Evolutionary conservation across 2,329 filamentous ascomycete species (phyloP).

Genomic region (Herpotrichia juniperi): DNA sequence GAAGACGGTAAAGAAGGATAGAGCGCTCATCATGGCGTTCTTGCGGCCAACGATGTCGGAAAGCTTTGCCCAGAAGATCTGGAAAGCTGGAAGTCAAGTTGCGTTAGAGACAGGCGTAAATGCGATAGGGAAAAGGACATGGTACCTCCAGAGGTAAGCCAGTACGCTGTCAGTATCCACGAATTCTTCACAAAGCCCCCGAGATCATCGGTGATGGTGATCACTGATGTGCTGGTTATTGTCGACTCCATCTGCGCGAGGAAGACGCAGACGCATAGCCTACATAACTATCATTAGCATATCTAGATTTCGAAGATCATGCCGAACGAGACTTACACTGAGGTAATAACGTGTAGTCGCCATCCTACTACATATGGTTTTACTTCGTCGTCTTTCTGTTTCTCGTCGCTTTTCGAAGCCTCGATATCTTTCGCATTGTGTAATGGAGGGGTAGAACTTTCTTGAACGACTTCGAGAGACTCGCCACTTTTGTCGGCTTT

Average conservation of each 20-base stretch:
- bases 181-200: conserved; percentile 34
- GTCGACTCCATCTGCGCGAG: conserved; percentile 44
- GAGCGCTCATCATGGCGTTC: conserved; percentile 20
- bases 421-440: too few relatives aligned
- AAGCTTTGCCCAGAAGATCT: conserved; percentile 38
- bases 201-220: conserved; percentile 38
- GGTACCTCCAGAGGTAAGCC: conserved; percentile 44
- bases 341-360: conserved; percentile 2
- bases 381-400: too few relatives aligned
- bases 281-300: background rate
- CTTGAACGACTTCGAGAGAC: too few relatives aligned
- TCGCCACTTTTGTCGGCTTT: too few relatives aligned
- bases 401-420: too few relatives aligned
- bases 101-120: too few relatives aligned
- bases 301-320: background rate
- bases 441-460: too few relatives aligned
- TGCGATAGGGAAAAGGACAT: background rate
- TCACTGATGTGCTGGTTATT: conserved; percentile 42
- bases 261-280: conserved; percentile 23
- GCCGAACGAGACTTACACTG: background rate
- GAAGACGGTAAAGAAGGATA: conserved; percentile 34
- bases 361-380: conserved; percentile 3
- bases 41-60: conserved; percentile 41
- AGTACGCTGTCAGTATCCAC: conserved; percentile 43
- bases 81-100: conserved; percentile 5